A percentile compares a stretch with the other conserved stretches of the same genome.
Conservation (phyloP, 1,139 yeast species). For the Protomyces lactucae-debilis region DNA sequence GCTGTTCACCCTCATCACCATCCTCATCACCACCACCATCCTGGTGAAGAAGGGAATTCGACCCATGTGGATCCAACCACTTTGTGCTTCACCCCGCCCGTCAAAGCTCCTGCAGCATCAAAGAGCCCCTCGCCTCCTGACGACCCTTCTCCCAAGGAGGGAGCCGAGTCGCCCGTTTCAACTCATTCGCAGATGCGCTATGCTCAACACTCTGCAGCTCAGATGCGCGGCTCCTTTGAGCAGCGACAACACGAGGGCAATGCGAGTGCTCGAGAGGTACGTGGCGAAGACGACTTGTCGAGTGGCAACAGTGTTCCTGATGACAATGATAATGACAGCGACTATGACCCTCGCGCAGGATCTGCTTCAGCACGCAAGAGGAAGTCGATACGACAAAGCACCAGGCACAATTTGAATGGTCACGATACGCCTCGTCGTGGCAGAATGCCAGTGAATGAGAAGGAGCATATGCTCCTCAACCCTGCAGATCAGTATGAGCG, state of each 20-base stretch:
- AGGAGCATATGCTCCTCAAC: background rate
- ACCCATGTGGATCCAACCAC: background rate
- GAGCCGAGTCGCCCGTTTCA: background rate
- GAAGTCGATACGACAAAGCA: background rate
- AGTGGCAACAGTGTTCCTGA: background rate
- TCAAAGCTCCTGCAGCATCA: background rate
- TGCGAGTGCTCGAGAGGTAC: background rate
- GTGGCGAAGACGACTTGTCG: background rate
- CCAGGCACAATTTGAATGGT: background rate
- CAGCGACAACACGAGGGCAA: background rate
- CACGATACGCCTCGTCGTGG: background rate
- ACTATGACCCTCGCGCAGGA: background rate
- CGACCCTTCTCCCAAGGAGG: background rate
- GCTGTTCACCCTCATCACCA: background rate
- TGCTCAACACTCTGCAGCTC: background rate
- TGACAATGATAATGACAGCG: background rate
- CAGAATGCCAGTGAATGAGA: background rate
- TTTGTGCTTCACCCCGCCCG: background rate
- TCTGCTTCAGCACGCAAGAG: background rate
- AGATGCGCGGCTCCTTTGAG: background rate
- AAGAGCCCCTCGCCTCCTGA: background rate
- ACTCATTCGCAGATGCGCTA: background rate
- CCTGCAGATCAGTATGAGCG: background rate
- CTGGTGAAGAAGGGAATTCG: background rate
- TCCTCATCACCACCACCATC: background rate